A percentile compares a stretch with the other conserved stretches of the same genome.
phyloP scores from a whole-genome alignment of 306 rosid species.

The Medicago arabica region DNA sequence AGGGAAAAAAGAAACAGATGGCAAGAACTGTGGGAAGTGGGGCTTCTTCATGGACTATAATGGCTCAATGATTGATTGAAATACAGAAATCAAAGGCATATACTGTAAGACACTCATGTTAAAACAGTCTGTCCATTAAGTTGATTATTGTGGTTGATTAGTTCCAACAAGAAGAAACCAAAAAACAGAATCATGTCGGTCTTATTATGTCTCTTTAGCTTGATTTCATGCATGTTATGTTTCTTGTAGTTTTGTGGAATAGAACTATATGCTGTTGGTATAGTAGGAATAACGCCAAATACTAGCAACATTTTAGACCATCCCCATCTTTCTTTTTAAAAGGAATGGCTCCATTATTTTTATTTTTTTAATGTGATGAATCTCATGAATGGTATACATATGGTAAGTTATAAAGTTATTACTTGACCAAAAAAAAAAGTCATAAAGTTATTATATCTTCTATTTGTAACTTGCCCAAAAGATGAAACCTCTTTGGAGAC shows the following conservation, averaged over 20 bases:
- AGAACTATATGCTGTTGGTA: constrained; percentile 27
- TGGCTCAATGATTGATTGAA: constrained; percentile 35
- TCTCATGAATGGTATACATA: background rate
- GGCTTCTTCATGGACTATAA: constrained; percentile 36
- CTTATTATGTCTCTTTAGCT: constrained; percentile 53
- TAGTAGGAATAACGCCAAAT: constrained; percentile 46
- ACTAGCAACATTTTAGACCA: constrained; percentile 24
- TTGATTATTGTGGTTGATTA: constrained; percentile 29
- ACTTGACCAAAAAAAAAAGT: too few relatives aligned
- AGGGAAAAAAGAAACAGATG: background rate
- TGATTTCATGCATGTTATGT: constrained; percentile 50
- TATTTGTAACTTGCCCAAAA: background rate
- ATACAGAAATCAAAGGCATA: constrained; percentile 7
- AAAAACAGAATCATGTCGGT: constrained; percentile 64
- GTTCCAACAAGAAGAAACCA: constrained; percentile 69
- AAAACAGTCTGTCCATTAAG: constrained; percentile 42
- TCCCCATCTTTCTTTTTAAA: constrained; percentile 38
- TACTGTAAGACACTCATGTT: constrained; percentile 38
- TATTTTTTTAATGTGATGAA: background rate
- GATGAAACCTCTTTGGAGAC: background rate
- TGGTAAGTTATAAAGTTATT: background rate
- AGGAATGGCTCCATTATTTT: constrained; percentile 11
- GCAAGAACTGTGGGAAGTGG: constrained; percentile 36
- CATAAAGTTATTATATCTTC: background rate
- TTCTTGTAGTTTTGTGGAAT: constrained; percentile 60